Conservation (phyloP, 306 rosid genomes). For the Rosa lucieae region DNA sequence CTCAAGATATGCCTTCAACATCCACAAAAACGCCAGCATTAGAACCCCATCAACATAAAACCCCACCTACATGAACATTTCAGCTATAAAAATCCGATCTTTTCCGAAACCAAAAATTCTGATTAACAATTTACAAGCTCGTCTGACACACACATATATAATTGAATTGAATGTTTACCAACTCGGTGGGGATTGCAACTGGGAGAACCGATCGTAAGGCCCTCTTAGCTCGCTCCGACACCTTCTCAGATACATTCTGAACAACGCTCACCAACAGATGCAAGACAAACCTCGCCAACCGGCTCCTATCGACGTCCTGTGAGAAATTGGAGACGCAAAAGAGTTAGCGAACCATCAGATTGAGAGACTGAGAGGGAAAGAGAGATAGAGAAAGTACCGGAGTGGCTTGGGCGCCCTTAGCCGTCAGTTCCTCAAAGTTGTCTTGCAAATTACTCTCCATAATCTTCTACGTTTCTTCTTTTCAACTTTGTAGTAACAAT, state of each 20-base stretch:
- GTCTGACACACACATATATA: no score
- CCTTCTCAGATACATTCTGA: slow-evolving; percentile 61
- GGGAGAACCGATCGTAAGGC: slow-evolving; percentile 78
- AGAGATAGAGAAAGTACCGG: no score
- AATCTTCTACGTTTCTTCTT: not conserved
- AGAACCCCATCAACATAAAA: slow-evolving; percentile 74
- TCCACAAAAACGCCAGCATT: slow-evolving; percentile 63
- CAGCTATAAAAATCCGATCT: not conserved
- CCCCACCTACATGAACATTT: slow-evolving; percentile 38
- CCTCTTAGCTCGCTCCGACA: slow-evolving; percentile 59
- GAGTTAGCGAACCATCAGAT: no score
- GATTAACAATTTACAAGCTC: not conserved
- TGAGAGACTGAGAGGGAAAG: no score
- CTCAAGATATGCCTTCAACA: slow-evolving; percentile 78
- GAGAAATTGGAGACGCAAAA: no score
- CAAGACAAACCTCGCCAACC: not conserved
- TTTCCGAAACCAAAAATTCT: not conserved
- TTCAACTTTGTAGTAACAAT: not conserved
- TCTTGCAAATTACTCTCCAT: slow-evolving; percentile 64
- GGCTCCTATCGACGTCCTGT: slow-evolving; percentile 45
- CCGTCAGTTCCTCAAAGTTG: slow-evolving; percentile 40
- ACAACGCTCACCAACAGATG: slow-evolving; percentile 66
- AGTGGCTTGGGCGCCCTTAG: no score
- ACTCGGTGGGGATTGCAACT: slow-evolving; percentile 47
- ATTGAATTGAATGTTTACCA: slow-evolving; percentile 34